Conservation (phyloP, 2,329 filamentous ascomycete genomes). For the Aspergillus ustus region DNA sequence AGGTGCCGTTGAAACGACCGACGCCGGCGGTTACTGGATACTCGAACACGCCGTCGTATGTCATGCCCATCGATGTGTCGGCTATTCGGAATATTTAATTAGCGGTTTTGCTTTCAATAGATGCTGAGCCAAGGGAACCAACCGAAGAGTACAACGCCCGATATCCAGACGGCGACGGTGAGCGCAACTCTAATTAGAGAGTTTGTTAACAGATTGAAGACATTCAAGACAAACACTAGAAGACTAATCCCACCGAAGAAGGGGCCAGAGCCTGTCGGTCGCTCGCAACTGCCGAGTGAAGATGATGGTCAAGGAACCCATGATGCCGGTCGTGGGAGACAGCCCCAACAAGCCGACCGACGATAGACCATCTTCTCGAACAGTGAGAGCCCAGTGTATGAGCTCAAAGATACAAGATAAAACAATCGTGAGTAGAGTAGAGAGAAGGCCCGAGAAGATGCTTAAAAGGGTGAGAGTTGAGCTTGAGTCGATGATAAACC, state of each 20-base stretch:
- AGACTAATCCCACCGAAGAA: not conserved
- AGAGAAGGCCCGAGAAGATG: not conserved
- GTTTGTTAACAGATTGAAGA: not conserved
- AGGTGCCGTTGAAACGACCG: constrained; percentile 1
- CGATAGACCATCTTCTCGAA: not conserved
- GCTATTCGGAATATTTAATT: not conserved
- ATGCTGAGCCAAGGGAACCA: not conserved
- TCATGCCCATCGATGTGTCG: not conserved
- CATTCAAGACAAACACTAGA: no score
- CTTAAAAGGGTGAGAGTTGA: not conserved
- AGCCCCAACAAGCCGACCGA: not conserved
- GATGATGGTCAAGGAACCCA: not conserved
- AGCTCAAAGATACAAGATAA: not conserved
- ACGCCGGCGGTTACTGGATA: constrained; percentile 4
- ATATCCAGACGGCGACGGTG: not conserved
- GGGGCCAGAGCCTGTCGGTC: not conserved
- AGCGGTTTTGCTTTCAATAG: not conserved
- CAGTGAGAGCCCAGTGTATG: not conserved
- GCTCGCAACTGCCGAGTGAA: not conserved
- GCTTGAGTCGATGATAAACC: not conserved
- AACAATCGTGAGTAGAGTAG: not conserved
- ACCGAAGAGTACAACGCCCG: constrained; percentile 2
- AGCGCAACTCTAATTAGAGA: not conserved
- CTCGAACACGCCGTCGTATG: not conserved
- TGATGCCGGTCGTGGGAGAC: not conserved